These are phyloP conservation scores for Hagleromyces aurorensis DNA, from an alignment of 805 yeast species.

Conservation along the genomic window DNA sequence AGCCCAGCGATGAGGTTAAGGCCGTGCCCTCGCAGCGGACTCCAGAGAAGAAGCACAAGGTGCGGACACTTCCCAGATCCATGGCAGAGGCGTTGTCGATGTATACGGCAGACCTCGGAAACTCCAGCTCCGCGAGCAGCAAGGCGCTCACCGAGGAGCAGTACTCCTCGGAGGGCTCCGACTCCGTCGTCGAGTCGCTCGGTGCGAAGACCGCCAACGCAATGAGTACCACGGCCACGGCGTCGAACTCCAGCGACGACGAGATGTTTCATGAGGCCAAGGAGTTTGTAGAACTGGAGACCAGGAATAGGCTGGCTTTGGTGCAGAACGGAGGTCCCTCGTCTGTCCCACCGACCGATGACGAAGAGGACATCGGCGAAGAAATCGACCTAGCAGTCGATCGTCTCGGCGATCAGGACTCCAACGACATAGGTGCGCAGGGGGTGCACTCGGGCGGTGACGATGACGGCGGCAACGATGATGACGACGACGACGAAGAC, in stretches of 20 bases:
- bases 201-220: background rate
- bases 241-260: slow-evolving; percentile 3
- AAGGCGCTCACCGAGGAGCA: background rate
- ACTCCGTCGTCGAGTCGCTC: background rate
- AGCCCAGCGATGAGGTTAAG: slow-evolving; percentile 52
- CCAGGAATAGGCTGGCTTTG: slow-evolving; percentile 21
- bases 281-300: slow-evolving; percentile 20
- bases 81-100: slow-evolving; percentile 40
- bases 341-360: too few relatives aligned
- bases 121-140: background rate
- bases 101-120: slow-evolving; percentile 15
- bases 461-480: slow-evolving; percentile 12
- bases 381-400: too few relatives aligned
- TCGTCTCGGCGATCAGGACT: slow-evolving; percentile 30
- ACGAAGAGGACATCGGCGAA: slow-evolving; percentile 19
- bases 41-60: too few relatives aligned
- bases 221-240: background rate
- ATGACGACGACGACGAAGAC: slow-evolving; percentile 6
- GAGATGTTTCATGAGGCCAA: slow-evolving; percentile 21
- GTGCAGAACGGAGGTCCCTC: too few relatives aligned
- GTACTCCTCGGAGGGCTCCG: too few relatives aligned
- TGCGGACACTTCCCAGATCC: slow-evolving; percentile 43
- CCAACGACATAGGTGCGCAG: slow-evolving; percentile 27
- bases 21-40: too few relatives aligned
- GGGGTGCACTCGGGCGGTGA: slow-evolving; percentile 23